phyloP scores from a whole-genome alignment of 1,284 basidiomycete species.

The Leccinum pachyderme region DNA sequence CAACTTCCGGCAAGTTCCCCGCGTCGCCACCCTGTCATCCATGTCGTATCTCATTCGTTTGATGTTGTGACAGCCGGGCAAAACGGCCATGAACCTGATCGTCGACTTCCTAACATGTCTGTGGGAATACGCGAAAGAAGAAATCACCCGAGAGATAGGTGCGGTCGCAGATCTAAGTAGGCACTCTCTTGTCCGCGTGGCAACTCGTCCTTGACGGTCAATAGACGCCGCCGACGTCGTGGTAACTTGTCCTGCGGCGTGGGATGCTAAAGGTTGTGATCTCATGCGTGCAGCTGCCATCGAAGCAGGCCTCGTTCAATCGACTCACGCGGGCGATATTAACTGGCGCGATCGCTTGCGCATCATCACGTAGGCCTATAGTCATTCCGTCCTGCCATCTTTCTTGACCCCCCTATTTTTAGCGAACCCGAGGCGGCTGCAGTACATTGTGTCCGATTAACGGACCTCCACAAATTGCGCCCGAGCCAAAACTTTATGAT shows the following conservation, averaged over 20 bases:
- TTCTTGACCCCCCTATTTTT: constrained; percentile 9
- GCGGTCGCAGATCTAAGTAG: constrained; percentile 76
- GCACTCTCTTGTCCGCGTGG: constrained; percentile 19
- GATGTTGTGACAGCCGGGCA: constrained; percentile 53
- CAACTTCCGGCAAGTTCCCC: constrained; percentile 59
- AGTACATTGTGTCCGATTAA: constrained; percentile 77
- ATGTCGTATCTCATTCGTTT: not conserved
- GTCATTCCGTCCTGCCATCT: not conserved
- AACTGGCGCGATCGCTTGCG: constrained; percentile 74
- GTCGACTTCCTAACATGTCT: constrained; percentile 75
- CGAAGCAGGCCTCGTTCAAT: constrained; percentile 71
- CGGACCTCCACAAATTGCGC: constrained; percentile 70
- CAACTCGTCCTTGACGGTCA: constrained; percentile 1
- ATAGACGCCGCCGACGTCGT: constrained; percentile 76
- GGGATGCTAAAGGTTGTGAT: constrained; percentile 78
- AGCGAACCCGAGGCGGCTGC: constrained; percentile 84
- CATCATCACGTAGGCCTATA: constrained; percentile 62
- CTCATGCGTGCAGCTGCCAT: constrained; percentile 82
- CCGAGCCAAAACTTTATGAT: constrained; percentile 79
- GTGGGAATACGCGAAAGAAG: constrained; percentile 82
- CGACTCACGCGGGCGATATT: constrained; percentile 64
- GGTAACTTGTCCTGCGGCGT: constrained; percentile 81
- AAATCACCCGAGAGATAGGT: constrained; percentile 80
- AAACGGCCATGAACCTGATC: constrained; percentile 71
- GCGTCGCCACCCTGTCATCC: not conserved